Base-by-base conservation (phyloP, 2,329 filamentous ascomycete genomes). In the Penicillium sp. region DNA sequence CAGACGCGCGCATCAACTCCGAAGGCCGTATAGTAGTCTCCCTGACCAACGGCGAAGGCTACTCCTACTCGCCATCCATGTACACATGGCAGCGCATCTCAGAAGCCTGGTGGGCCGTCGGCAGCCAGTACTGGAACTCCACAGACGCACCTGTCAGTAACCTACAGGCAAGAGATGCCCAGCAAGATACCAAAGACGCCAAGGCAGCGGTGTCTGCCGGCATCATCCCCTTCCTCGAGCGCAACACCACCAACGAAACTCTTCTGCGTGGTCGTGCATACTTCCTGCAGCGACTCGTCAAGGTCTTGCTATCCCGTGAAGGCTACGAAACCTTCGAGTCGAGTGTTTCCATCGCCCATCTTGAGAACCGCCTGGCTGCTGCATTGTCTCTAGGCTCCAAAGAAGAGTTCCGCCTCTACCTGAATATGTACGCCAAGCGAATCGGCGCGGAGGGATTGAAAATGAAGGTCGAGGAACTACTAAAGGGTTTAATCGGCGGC, bases 121-220 rank as follows among this genome's bases (percentile, higher is more conserved):
- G 92, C 16, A 95, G 90, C 62, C 94, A 99, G 69, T 99, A 99
- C 70, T 99, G 94, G 95, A 97, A 99, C 71, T 95, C 91, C 0
- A 95, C 91, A 47, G 94, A 96, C 65, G 91, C 90, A 1, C 91
- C 91, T 0, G 85, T 96, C 47, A 86, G 88, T 43, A 89, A 91
- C 45, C 74, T 96, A 33, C 86, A 90, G 58, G 85, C 89, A 43
- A 86, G 85, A 1, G 84, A 85, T 9, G 80, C 86, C 7, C 84
- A 86, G 0, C 78, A 84, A 2, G 77, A 78, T 36, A 62, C 31
- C 46, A 73, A 76, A 8, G 71, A 76, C n/a, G 63, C 76, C 8
- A 78, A 76, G 53, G 76, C 79, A 18, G 74, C 83, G 0, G 81
- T 95, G 4, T 96, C 92, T 0, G 89, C 92, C 0, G 94, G 94